phyloP scores from a whole-genome alignment of 371 early-diverging fungal species.

The Furculomyces boomerangus region DNA sequence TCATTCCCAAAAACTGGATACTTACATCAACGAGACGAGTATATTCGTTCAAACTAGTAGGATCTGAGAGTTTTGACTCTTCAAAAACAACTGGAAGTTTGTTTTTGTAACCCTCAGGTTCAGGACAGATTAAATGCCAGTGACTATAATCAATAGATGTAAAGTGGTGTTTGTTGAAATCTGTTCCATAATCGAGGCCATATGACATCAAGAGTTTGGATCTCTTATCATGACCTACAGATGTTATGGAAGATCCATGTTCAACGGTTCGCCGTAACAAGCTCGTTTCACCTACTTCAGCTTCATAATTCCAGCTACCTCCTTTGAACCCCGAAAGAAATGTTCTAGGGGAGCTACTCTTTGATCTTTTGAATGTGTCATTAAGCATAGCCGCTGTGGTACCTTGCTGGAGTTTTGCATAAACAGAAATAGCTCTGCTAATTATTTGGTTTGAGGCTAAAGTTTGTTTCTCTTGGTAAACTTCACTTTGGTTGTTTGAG shows the following conservation, averaged over 20 bases:
- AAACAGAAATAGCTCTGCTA: not conserved
- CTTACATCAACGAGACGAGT: slow-evolving; percentile 32
- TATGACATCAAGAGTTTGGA: slow-evolving; percentile 2
- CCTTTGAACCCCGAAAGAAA: slow-evolving; percentile 9
- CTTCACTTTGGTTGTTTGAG: slow-evolving; percentile 10
- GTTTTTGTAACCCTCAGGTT: not conserved
- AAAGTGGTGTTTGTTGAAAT: slow-evolving; percentile 7
- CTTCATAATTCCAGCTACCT: slow-evolving; percentile 23
- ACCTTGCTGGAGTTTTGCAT: not conserved
- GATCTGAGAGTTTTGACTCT: not conserved
- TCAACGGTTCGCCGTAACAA: slow-evolving; percentile 7
- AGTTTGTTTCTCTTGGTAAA: not conserved
- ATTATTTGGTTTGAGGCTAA: not conserved
- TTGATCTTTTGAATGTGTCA: not conserved
- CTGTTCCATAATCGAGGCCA: slow-evolving; percentile 2
- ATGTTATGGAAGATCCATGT: not conserved
- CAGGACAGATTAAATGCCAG: not conserved
- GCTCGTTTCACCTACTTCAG: slow-evolving; percentile 18
- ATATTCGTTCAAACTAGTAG: not conserved
- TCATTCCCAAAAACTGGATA: slow-evolving; percentile 50
- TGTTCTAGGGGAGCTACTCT: not conserved
- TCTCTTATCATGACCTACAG: not conserved
- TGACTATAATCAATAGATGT: slow-evolving; percentile 6
- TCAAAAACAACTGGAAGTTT: not conserved
- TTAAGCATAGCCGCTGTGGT: not conserved